phyloP scores from a whole-genome alignment of 495 filamentous ascomycete species.

The Xylaria grammica region DNA sequence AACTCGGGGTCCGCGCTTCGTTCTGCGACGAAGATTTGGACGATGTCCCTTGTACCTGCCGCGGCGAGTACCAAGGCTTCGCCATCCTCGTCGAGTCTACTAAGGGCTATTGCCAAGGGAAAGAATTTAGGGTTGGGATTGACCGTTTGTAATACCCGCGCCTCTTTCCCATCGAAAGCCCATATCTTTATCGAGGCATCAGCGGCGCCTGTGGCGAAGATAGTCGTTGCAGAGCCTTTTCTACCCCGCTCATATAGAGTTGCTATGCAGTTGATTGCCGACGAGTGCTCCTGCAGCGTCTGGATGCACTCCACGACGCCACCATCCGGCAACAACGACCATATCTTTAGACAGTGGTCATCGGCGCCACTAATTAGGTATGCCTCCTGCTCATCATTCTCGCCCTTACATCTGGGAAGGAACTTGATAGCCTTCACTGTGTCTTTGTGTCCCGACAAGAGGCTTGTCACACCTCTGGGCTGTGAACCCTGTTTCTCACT shows the following conservation, averaged over 20 bases:
- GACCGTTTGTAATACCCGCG: conserved; percentile 71
- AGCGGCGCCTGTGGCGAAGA: conserved; percentile 74
- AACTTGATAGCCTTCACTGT: conserved; percentile 86
- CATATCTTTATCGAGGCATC: conserved; percentile 86
- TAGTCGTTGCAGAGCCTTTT: conserved; percentile 36
- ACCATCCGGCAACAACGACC: conserved; percentile 52
- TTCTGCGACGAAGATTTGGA: conserved; percentile 74
- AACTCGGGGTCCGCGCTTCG: conserved; percentile 54
- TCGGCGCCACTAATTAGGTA: conserved; percentile 80
- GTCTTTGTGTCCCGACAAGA: conserved; percentile 82
- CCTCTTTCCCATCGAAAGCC: conserved; percentile 57
- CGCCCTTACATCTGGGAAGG: conserved; percentile 57
- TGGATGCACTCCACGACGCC: conserved; percentile 47
- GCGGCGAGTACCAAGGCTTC: conserved; percentile 73
- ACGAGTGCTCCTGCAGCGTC: conserved; percentile 65
- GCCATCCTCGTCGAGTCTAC: conserved; percentile 53
- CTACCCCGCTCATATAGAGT: conserved; percentile 42
- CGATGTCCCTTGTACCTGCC: conserved; percentile 75
- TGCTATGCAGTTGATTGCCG: conserved; percentile 80
- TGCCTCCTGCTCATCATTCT: conserved; percentile 36
- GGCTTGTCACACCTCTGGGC: conserved; percentile 62
- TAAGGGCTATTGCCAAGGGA: conserved; percentile 75
- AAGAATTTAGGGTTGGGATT: conserved; percentile 76
- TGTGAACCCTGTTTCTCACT: conserved; percentile 49
- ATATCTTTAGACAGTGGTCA: conserved; percentile 79